Percentiles rank a stretch among this genome's conserved stretches.
Evolutionary conservation across 1,284 basidiomycete genomes (phyloP).

Genomic region (Trametes hirsuta): DNA sequence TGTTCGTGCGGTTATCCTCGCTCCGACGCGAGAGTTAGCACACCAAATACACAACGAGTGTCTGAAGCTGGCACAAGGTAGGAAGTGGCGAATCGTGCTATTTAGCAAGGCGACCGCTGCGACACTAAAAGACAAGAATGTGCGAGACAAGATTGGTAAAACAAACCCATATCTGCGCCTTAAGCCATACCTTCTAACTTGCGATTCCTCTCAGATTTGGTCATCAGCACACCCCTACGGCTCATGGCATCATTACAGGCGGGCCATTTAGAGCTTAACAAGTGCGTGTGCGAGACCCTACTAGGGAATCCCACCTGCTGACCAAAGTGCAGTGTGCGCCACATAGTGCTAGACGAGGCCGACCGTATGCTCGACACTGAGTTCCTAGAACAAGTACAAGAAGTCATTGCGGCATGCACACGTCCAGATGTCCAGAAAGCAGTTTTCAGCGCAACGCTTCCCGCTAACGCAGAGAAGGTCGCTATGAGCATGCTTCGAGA

Average conservation of each 20-base stretch:
- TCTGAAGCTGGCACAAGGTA: slow-evolving; percentile 78
- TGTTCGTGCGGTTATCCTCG: slow-evolving; percentile 81
- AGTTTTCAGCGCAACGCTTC: slow-evolving; percentile 94
- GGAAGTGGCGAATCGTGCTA: slow-evolving; percentile 83
- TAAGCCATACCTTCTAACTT: neutral
- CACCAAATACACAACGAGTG: slow-evolving; percentile 96
- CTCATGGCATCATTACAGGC: slow-evolving; percentile 76
- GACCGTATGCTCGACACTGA: slow-evolving; percentile 90
- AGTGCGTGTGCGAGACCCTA: slow-evolving; percentile 52
- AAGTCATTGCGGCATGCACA: slow-evolving; percentile 85
- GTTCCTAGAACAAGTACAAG: slow-evolving; percentile 89
- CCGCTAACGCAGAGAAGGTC: slow-evolving; percentile 85
- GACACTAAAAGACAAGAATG: slow-evolving; percentile 68
- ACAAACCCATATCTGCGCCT: slow-evolving; percentile 13
- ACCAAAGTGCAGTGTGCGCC: slow-evolving; percentile 61
- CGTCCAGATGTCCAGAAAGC: slow-evolving; percentile 80
- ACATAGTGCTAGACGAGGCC: slow-evolving; percentile 89
- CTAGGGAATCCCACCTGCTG: slow-evolving; percentile 16
- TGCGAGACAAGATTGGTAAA: slow-evolving; percentile 76
- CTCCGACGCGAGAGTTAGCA: slow-evolving; percentile 95
- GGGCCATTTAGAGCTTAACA: slow-evolving; percentile 66
- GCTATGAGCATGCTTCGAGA: slow-evolving; percentile 84
- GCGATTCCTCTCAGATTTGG: slow-evolving; percentile 56
- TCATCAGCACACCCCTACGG: slow-evolving; percentile 82
- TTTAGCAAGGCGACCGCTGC: slow-evolving; percentile 86